Evolutionary conservation across 768 basidiomycete species (phyloP).

Genomic region (Agrocybe praecox): DNA sequence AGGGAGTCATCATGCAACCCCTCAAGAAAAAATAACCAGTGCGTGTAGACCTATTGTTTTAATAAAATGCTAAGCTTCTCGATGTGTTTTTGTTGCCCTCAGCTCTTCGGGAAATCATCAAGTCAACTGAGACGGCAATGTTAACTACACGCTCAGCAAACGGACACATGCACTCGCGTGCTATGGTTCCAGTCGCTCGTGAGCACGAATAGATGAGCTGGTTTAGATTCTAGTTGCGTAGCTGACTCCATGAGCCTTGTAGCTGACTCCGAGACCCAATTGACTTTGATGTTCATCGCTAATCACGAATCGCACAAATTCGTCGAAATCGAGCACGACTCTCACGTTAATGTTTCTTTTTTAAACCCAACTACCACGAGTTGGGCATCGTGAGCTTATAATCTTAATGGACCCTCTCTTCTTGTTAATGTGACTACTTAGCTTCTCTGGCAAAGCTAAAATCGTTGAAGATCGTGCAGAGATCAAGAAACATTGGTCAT

Average conservation of each 20-base stretch:
- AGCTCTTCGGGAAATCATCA: conserved; percentile 70
- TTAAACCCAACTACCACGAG: conserved; percentile 67
- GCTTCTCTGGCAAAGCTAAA: conserved; percentile 73
- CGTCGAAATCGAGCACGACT: conserved; percentile 75
- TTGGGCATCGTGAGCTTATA: conserved; percentile 63
- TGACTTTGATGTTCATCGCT: conserved; percentile 68
- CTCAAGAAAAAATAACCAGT: conserved; percentile 72
- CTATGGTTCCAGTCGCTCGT: conserved; percentile 79
- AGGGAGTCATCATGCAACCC: conserved; percentile 55
- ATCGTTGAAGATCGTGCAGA: conserved; percentile 61
- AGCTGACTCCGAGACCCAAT: conserved; percentile 41
- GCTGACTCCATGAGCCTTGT: neutral
- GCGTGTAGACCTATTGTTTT: neutral
- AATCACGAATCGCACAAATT: conserved; percentile 77
- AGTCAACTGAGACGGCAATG: conserved; percentile 70
- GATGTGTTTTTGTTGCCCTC: conserved; percentile 11
- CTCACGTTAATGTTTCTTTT: conserved; percentile 82
- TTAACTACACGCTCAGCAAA: conserved; percentile 70
- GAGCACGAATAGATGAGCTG: conserved; percentile 18
- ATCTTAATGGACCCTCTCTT: neutral
- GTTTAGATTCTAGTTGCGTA: too few relatives aligned
- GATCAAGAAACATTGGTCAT: conserved; percentile 69
- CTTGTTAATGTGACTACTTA: conserved; percentile 21
- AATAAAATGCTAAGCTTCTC: neutral
- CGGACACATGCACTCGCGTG: conserved; percentile 76